Conservation (phyloP, 768 basidiomycete species). For the Collybia sordida region DNA sequence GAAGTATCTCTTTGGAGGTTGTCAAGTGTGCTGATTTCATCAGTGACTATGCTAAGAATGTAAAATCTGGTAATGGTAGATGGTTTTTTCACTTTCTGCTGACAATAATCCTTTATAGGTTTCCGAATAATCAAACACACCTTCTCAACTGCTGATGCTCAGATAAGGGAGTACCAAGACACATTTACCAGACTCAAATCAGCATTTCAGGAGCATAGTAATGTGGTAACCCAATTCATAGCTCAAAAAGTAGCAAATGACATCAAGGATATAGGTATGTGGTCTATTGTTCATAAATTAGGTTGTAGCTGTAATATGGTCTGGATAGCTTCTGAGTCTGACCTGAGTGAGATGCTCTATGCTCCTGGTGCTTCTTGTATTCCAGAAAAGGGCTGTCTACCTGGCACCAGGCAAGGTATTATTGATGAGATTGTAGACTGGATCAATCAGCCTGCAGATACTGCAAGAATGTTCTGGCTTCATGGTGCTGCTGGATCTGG, state of each 20-base stretch:
- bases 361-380: not conserved
- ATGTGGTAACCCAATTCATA: slow-evolving; percentile 11
- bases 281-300: too few species aligned
- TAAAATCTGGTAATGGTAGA: slow-evolving; percentile 13
- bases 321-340: not conserved
- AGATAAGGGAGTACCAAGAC: slow-evolving; percentile 11
- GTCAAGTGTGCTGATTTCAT: slow-evolving; percentile 29
- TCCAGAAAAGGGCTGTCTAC: not conserved
- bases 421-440: slow-evolving; percentile 23
- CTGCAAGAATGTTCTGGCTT: slow-evolving; percentile 24
- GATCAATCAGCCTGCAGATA: slow-evolving; percentile 8
- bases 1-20: slow-evolving; percentile 19
- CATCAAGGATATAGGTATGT: slow-evolving; percentile 6
- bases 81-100: not conserved
- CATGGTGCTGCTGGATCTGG: too few species aligned
- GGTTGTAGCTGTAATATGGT: not conserved
- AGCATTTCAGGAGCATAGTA: slow-evolving; percentile 9
- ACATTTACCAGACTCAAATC: slow-evolving; percentile 11
- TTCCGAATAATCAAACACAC: not conserved
- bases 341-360: too few species aligned
- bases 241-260: slow-evolving; percentile 11
- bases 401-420: slow-evolving; percentile 20
- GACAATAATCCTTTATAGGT: too few species aligned
- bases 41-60: slow-evolving; percentile 19
- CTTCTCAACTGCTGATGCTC: not conserved